A percentile compares a stretch with the other conserved stretches of the same genome.
Evolutionary conservation across 116 monocot genomes (phyloP).

Genomic region (Dioscorea cayenensis): DNA sequence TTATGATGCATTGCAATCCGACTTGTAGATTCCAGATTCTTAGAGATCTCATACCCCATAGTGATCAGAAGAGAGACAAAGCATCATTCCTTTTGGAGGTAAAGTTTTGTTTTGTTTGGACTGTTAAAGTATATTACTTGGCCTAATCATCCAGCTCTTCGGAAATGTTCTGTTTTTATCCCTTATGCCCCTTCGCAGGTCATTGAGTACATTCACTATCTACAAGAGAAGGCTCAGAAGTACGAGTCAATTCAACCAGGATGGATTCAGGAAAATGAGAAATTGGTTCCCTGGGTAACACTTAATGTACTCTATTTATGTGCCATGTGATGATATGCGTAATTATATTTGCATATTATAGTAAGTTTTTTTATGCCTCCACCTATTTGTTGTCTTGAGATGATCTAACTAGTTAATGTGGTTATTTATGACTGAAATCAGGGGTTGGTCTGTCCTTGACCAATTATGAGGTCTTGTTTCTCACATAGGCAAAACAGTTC

Average conservation of each 20-base stretch:
- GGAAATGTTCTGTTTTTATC: neutral
- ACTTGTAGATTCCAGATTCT: slow-evolving; percentile 69
- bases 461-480: no score
- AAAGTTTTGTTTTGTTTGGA: neutral
- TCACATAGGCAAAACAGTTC: no score
- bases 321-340: neutral
- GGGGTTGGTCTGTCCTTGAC: no score
- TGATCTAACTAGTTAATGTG: no score
- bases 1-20: neutral
- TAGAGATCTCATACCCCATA: slow-evolving; percentile 62
- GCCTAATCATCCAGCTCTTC: no score
- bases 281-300: slow-evolving; percentile 70
- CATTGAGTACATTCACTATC: slow-evolving; percentile 66
- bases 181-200: slow-evolving; percentile 30
- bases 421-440: no score
- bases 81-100: slow-evolving; percentile 79
- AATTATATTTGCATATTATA: neutral
- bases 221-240: slow-evolving; percentile 77
- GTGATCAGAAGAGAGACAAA: slow-evolving; percentile 82
- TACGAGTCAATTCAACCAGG: slow-evolving; percentile 43
- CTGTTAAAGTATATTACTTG: no score
- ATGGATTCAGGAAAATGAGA: slow-evolving; percentile 48
- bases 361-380: no score
- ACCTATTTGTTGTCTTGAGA: no score
- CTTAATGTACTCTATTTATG: neutral